phyloP scores from a whole-genome alignment of 768 basidiomycete genomes.

The Exidia glandulosa region DNA sequence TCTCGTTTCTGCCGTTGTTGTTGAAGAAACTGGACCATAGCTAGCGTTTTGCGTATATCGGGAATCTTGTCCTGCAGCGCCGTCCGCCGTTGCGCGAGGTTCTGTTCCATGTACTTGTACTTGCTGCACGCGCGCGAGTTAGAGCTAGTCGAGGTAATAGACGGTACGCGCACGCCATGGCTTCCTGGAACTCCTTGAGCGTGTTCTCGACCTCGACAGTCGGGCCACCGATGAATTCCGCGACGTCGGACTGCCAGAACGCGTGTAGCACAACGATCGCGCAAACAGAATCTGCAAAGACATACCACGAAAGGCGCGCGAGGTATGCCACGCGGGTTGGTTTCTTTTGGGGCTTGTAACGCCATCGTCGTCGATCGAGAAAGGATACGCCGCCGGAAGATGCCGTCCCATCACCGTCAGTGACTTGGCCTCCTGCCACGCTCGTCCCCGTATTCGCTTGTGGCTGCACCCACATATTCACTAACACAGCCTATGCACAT shows the following conservation, averaged over 20 bases:
- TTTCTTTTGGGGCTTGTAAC: too few species aligned
- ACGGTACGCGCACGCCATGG: conserved; percentile 69
- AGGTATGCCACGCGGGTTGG: conserved; percentile 88
- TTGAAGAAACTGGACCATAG: conserved; percentile 76
- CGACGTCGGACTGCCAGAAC: conserved; percentile 62
- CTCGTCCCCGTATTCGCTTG: too few species aligned
- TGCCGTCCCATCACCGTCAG: too few species aligned
- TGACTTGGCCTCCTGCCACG: too few species aligned
- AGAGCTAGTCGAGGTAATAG: conserved; percentile 3
- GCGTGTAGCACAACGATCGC: not conserved
- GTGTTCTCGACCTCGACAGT: conserved; percentile 69
- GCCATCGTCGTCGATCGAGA: too few species aligned
- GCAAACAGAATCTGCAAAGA: conserved; percentile 10
- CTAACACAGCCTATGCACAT: too few species aligned
- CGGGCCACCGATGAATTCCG: conserved; percentile 70
- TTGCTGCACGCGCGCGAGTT: conserved; percentile 49
- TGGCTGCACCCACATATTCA: too few species aligned
- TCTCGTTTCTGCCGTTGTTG: conserved; percentile 50
- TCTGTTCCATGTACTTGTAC: conserved; percentile 96
- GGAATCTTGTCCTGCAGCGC: conserved; percentile 91
- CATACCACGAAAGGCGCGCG: conserved; percentile 89
- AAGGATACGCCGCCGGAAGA: too few species aligned
- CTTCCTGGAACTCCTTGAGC: conserved; percentile 79
- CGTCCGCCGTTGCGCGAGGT: conserved; percentile 62
- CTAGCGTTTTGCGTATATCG: conserved; percentile 85